Base-by-base conservation (phyloP, 805 yeast species). In the Sugiyamaella marilandica region DNA sequence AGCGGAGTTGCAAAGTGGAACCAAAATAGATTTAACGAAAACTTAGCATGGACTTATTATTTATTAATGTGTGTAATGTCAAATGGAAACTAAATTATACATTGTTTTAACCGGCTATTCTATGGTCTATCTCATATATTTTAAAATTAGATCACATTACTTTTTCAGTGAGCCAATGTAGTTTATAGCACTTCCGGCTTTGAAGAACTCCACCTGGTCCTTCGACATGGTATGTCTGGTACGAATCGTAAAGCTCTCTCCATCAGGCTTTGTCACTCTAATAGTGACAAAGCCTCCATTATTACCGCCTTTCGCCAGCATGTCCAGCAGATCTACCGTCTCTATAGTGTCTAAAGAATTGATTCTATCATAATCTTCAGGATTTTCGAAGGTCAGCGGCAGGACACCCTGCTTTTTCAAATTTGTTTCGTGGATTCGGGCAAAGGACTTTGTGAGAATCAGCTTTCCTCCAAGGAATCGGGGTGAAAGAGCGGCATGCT, bases 371-470 rank as follows among this genome's bases (percentile, higher is more conserved):
- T 92, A 94, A 66, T 94, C 99, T 34, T 78, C 73, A 68, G 90
- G 96, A 67, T 92, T 73, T 36, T 89, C 96, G 71, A 94, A 94
- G 24, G 95, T 87, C 66, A 94, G 74, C 34, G 99, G 99, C 66
- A 92, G 78, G 86, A 92, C 83, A 70, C 99, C 99, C 77, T 94
- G 99, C 73, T 94, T 94, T 79, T 92, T 94, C 74, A 92, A 81
- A 73, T 92, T 92, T 34, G 99, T 92, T 76, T 92, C 99, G 73
- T 92, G 99, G 65, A 92, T 92, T 78, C 99, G 85, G 34, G 99
- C 99, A 74, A 92, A 92, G 9, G 97, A 91, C 72, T 91, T 92
- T 62, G 88, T 95, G 57, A 92, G 74, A 57, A 92, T 85, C 58
- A 90, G 81, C 54, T 84, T 73, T 58, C 99, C 98, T 55, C 97